Conservation (phyloP, 768 basidiomycete species). For the Tylopilus cervinicoccineus region DNA sequence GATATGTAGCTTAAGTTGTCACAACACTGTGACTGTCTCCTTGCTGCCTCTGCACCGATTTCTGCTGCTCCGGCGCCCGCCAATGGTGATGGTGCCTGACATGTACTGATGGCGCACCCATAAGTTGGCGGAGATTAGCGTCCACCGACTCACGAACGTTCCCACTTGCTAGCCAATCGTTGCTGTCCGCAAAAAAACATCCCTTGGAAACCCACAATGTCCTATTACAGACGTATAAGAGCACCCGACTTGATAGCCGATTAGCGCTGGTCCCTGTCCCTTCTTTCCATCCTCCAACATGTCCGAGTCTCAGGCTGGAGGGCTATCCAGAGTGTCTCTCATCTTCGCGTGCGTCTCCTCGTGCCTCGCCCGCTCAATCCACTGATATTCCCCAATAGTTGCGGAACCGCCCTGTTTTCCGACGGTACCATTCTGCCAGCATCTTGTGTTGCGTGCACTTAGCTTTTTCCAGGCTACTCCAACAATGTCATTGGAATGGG, state of each 20-base stretch:
- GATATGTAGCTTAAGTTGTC: no score
- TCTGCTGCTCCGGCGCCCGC: not conserved
- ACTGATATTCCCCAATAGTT: conserved; percentile 38
- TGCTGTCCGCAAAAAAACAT: not conserved
- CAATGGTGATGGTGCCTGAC: not conserved
- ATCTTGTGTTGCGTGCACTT: not conserved
- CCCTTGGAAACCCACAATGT: not conserved
- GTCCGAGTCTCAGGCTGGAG: conserved; percentile 9
- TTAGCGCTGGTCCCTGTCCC: not conserved
- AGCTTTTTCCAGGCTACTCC: conserved; percentile 56
- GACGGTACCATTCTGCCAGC: conserved; percentile 49
- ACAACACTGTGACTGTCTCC: not conserved
- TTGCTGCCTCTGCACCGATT: not conserved
- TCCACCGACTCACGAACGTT: conserved; percentile 21
- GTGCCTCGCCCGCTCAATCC: not conserved
- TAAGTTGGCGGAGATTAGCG: not conserved
- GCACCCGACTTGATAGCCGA: not conserved
- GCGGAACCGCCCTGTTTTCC: conserved; percentile 85
- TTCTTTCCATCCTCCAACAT: conserved; percentile 11
- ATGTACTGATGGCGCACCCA: not conserved
- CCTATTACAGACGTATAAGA: conserved; percentile 9
- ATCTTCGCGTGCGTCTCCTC: conserved; percentile 69
- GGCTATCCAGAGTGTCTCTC: conserved; percentile 61
- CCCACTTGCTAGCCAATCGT: conserved; percentile 12
- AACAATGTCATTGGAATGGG: conserved; percentile 77